These are phyloP conservation scores for Colletotrichum neosansevieriae DNA, from an alignment of 2,329 filamentous ascomycete genomes.

Conservation along the genomic window DNA sequence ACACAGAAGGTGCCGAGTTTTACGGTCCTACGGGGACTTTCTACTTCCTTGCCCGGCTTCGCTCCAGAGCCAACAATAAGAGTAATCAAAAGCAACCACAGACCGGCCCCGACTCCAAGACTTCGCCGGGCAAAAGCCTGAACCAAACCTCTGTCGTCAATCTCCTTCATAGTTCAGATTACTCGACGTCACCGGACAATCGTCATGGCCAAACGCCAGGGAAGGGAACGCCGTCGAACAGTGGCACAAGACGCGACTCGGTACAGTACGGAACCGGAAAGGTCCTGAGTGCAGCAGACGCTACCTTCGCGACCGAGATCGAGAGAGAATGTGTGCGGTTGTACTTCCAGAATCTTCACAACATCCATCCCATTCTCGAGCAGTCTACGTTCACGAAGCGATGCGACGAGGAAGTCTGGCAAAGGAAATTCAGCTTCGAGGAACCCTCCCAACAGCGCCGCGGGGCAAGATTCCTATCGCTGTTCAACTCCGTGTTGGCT, in stretches of 20 bases:
- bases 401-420: slow-evolving; percentile 41
- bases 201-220: slow-evolving; percentile 16
- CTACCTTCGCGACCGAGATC: slow-evolving; percentile 25
- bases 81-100: slow-evolving; percentile 20
- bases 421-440: slow-evolving; percentile 6
- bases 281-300: slow-evolving; percentile 4
- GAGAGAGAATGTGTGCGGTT: slow-evolving; percentile 43
- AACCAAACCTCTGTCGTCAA: slow-evolving; percentile 41
- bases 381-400: slow-evolving; percentile 35
- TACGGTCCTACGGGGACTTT: slow-evolving; percentile 40
- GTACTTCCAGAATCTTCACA: slow-evolving; percentile 43
- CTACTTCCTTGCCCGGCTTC: slow-evolving; percentile 37
- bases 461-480: slow-evolving; percentile 34
- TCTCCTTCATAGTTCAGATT: slow-evolving; percentile 42
- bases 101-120: neutral
- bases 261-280: neutral
- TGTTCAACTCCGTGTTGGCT: slow-evolving; percentile 38
- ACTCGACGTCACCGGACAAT: slow-evolving; percentile 38
- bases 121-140: neutral
- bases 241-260: slow-evolving; percentile 7
- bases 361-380: slow-evolving; percentile 43
- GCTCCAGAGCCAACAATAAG: slow-evolving; percentile 33
- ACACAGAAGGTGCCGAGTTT: slow-evolving; percentile 40
- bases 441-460: slow-evolving; percentile 13
- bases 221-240: slow-evolving; percentile 24